These are phyloP conservation scores for Wickerhamomyces chambardii DNA, from an alignment of 805 yeast genomes.

Conservation along the genomic window DNA sequence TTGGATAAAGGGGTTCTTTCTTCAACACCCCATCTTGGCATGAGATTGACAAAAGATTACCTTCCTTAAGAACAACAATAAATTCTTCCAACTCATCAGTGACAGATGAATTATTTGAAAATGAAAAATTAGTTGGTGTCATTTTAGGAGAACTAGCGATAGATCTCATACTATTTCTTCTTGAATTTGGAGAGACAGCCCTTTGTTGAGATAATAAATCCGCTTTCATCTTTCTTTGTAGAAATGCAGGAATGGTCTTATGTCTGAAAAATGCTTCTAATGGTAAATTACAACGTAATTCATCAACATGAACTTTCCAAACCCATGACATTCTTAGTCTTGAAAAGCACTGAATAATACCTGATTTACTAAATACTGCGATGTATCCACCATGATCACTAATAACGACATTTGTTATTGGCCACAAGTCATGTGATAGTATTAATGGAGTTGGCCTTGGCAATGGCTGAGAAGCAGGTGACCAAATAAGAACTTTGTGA, in stretches of 20 bases:
- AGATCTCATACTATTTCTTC: conserved; percentile 24
- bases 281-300: conserved; percentile 27
- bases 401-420: conserved; percentile 45
- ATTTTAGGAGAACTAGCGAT: conserved; percentile 14
- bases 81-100: conserved; percentile 26
- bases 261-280: conserved; percentile 55
- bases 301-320: conserved; percentile 39
- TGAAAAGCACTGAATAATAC: conserved; percentile 52
- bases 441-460: conserved; percentile 38
- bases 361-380: conserved; percentile 43
- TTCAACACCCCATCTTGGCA: conserved; percentile 38
- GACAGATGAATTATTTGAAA: conserved; percentile 13
- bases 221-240: conserved; percentile 21
- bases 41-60: conserved; percentile 37
- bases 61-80: conserved; percentile 41
- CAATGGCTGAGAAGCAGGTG: conserved; percentile 43
- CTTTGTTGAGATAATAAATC: conserved; percentile 8
- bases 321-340: conserved; percentile 42
- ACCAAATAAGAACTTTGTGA: conserved; percentile 66
- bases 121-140: conserved; percentile 10
- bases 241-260: conserved; percentile 37
- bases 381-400: conserved; percentile 52
- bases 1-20: conserved; percentile 20
- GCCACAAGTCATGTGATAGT: conserved; percentile 41
- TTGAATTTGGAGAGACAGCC: conserved; percentile 10